Conservation (phyloP, 2,329 filamentous ascomycete genomes). For the Emmonsia crescens region DNA sequence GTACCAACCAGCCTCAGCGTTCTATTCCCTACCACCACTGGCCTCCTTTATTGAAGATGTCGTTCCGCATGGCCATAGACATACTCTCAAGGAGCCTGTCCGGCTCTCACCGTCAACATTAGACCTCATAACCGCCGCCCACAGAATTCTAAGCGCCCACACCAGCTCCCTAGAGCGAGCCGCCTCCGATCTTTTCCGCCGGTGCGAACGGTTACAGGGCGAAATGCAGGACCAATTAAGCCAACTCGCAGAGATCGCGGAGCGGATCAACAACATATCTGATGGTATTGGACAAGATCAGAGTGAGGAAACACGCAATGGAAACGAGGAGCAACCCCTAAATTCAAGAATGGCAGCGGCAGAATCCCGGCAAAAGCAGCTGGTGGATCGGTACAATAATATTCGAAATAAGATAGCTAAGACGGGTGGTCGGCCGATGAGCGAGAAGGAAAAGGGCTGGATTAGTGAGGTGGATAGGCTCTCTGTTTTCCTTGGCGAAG, state of each 20-base stretch:
- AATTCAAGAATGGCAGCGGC: conserved; percentile 32
- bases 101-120: conserved; percentile 39
- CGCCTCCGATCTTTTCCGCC: conserved; percentile 41
- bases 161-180: conserved; percentile 37
- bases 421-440: conserved; percentile 34
- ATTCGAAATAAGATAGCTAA: conserved; percentile 34
- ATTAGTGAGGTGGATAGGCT: conserved; percentile 33
- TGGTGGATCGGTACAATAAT: conserved; percentile 34
- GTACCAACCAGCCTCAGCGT: conserved; percentile 32
- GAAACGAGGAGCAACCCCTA: conserved; percentile 20
- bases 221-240: conserved; percentile 39
- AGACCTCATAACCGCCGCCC: conserved; percentile 37
- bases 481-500: conserved; percentile 25
- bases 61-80: conserved; percentile 33
- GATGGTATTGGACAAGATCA: conserved; percentile 25
- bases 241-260: conserved; percentile 35
- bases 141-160: conserved; percentile 37
- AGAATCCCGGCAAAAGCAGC: conserved; percentile 29
- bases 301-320: conserved; percentile 20
- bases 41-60: conserved; percentile 33
- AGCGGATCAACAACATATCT: conserved; percentile 34
- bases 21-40: conserved; percentile 30
- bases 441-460: conserved; percentile 38
- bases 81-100: conserved; percentile 35
- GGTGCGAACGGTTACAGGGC: conserved; percentile 38